phyloP scores from a whole-genome alignment of 352 stramenopile genomes.

The Pythium dissimile region DNA sequence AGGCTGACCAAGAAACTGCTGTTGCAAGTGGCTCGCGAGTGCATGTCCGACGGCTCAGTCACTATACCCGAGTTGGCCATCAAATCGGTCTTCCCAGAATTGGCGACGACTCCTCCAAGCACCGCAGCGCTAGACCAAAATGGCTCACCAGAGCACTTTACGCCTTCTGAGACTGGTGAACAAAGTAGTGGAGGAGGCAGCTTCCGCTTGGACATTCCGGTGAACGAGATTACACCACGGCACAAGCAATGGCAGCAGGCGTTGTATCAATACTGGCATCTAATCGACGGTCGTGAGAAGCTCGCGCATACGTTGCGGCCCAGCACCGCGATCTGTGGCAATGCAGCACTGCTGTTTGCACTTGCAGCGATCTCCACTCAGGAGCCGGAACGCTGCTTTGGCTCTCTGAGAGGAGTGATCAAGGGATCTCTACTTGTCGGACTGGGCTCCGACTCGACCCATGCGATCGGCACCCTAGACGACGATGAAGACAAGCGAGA shows the following conservation, averaged over 20 bases:
- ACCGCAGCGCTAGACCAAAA: too few relatives aligned
- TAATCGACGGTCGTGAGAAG: constrained; percentile 48
- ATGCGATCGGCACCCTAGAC: not conserved
- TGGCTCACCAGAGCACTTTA: too few relatives aligned
- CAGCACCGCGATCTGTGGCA: constrained; percentile 67
- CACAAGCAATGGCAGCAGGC: constrained; percentile 13
- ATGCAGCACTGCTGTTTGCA: constrained; percentile 45
- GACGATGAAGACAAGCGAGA: constrained; percentile 13
- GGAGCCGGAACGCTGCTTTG: not conserved
- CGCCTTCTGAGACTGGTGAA: too few relatives aligned
- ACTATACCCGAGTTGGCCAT: not conserved
- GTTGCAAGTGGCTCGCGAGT: constrained; percentile 3
- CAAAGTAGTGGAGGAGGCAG: too few relatives aligned
- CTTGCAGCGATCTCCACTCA: constrained; percentile 15
- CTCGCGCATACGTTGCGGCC: constrained; percentile 34
- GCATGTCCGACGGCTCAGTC: not conserved
- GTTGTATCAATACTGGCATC: constrained; percentile 43
- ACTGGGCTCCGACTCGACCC: not conserved
- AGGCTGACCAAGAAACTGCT: constrained; percentile 19
- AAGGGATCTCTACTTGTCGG: constrained; percentile 10
- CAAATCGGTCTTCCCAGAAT: constrained; percentile 1
- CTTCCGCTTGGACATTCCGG: constrained; percentile 18
- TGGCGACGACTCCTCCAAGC: not conserved
- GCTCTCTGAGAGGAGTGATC: not conserved
- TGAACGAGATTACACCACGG: not conserved